Conservation (phyloP, 2,329 filamentous ascomycete genomes). For the Ramularia collo-cygni region DNA sequence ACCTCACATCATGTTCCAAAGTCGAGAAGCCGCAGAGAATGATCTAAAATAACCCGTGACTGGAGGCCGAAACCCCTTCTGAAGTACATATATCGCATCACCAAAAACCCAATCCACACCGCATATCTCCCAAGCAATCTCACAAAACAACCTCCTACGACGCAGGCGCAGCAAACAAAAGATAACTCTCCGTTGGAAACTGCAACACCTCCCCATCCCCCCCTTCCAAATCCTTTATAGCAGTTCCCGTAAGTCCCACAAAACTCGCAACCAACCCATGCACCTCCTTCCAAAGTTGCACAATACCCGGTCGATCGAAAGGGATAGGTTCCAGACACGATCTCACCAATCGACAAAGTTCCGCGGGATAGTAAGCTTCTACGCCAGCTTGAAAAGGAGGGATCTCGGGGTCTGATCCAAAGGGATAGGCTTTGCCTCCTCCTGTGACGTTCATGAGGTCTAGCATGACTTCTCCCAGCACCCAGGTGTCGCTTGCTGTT, state of each 20-base stretch:
- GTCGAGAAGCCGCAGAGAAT: too few species aligned
- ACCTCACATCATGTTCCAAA: too few species aligned
- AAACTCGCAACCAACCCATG: neutral
- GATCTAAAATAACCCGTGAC: too few species aligned
- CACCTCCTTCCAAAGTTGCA: neutral
- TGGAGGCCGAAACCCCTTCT: too few species aligned
- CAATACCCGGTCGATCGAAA: neutral
- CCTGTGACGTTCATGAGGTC: conserved; percentile 2
- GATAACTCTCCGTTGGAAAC: neutral
- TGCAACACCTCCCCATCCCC: neutral
- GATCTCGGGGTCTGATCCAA: neutral
- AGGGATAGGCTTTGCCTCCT: too few species aligned
- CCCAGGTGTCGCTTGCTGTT: conserved; percentile 3
- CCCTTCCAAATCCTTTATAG: neutral
- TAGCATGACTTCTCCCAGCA: conserved; percentile 5
- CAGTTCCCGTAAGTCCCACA: neutral
- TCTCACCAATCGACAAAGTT: neutral
- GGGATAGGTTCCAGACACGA: neutral
- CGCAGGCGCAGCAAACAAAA: too few species aligned
- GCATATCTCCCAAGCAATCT: too few species aligned
- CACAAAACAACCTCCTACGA: too few species aligned
- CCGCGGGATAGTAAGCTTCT: neutral
- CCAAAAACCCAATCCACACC: too few species aligned
- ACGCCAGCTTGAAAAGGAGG: neutral
- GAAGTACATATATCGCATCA: too few species aligned